These are phyloP conservation scores for Lycium ferocissimum DNA, from an alignment of 257 asterid genomes.

Conservation along the genomic window DNA sequence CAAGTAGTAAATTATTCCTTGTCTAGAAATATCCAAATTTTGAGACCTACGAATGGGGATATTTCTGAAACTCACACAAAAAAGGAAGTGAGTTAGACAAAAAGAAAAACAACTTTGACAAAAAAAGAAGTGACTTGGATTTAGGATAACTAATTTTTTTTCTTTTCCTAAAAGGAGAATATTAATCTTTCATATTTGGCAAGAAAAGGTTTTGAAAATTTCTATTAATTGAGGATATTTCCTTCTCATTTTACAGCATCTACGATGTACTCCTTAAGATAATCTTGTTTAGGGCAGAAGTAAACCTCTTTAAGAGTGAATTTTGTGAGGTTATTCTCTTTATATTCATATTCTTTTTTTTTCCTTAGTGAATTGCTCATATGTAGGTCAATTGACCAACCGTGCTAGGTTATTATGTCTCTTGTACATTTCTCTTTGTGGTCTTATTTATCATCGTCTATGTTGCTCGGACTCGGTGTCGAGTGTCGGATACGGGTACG, in stretches of 20 bases:
- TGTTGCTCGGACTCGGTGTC: no score
- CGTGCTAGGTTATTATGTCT: neutral
- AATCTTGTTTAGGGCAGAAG: neutral
- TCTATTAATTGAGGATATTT: neutral
- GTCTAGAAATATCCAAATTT: no score
- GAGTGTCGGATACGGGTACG: no score
- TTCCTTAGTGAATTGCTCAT: neutral
- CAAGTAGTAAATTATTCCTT: no score
- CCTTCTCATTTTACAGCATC: neutral
- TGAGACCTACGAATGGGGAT: no score
- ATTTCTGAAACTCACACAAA: no score
- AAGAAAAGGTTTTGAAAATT: neutral
- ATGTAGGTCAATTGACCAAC: neutral
- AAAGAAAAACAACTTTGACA: no score
- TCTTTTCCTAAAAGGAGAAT: neutral
- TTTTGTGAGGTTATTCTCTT: neutral
- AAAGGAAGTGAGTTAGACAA: no score
- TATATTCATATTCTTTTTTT: neutral
- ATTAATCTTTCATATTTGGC: neutral
- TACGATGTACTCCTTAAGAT: neutral
- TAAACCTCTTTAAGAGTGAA: neutral
- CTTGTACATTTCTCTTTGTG: neutral
- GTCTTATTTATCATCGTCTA: neutral
- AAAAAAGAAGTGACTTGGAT: no score
- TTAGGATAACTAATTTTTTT: neutral